Conservation (phyloP, 73 alveolate species). For the Paramecium pentaurelia region DNA sequence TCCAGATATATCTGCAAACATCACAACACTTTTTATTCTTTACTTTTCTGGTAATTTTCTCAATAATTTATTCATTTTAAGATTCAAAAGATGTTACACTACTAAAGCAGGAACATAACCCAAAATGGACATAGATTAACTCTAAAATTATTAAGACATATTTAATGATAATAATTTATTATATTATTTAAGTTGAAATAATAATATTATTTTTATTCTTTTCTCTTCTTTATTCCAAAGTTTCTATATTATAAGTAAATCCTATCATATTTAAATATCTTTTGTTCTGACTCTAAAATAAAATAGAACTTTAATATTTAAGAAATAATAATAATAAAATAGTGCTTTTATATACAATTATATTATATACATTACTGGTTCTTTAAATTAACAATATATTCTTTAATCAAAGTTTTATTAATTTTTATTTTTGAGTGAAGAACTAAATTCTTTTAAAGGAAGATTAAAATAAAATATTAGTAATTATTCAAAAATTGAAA, state of each 20-base stretch:
- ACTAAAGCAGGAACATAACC: constrained; percentile 61
- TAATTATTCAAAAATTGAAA: not conserved
- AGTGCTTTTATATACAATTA: too few species aligned
- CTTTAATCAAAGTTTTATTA: too few species aligned
- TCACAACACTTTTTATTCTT: constrained; percentile 41
- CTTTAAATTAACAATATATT: too few species aligned
- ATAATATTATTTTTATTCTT: not conserved
- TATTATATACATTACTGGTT: too few species aligned
- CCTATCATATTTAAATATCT: not conserved
- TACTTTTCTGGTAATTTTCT: constrained; percentile 30
- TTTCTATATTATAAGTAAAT: not conserved
- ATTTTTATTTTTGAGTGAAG: not conserved
- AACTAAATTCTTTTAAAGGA: not conserved
- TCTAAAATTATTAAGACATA: constrained; percentile 16
- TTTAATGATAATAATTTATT: not conserved
- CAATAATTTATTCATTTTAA: not conserved
- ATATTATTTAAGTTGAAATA: not conserved
- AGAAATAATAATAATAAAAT: not conserved
- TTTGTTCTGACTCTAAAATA: not conserved
- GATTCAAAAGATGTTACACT: constrained; percentile 34
- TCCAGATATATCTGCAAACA: constrained; percentile 65
- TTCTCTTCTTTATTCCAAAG: not conserved
- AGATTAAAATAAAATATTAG: not conserved
- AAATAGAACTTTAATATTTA: too few species aligned
- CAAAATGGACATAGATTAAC: constrained; percentile 33